These are phyloP conservation scores for sorghum (Sorghum bicolor) DNA, from an alignment of 176 grass and related monocot species.

Conservation along the genomic window Sorghum_bicolor_NCBIv3 NC_012876.2:2117501-2118000, in stretches of 20 bases:
- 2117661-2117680: no score
- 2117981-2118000: neutral
- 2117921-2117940: neutral
- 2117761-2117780: neutral
- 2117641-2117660: neutral
- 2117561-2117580: neutral
- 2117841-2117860: neutral
- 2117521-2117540: no score
- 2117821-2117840: neutral
- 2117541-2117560: neutral
- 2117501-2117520: neutral
- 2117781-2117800: neutral
- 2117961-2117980: conserved; percentile 14
- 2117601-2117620: neutral
- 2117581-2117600: neutral
- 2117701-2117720: no score
- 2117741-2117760: neutral
- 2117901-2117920: neutral
- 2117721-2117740: no score
- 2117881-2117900: neutral
- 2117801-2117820: neutral
- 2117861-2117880: neutral
- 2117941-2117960: neutral
- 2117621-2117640: neutral
- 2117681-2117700: no score